Conservation (phyloP, 2,329 filamentous ascomycete species). For the Tolypocladium sp. region DNA sequence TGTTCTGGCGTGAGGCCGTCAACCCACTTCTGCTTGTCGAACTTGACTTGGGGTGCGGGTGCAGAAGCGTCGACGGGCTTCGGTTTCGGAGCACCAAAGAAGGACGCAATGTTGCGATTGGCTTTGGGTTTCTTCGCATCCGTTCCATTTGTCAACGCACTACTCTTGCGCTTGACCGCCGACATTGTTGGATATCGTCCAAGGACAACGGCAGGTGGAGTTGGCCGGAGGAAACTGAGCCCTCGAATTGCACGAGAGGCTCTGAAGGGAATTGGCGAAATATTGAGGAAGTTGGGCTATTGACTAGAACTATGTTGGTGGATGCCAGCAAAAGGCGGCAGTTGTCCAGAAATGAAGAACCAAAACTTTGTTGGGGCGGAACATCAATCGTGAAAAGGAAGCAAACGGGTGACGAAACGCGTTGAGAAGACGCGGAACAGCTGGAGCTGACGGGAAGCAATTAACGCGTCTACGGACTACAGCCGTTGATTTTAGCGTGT, state of each 20-base stretch:
- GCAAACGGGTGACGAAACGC: background rate
- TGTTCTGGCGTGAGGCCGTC: constrained; percentile 71
- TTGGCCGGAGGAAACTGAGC: constrained; percentile 6
- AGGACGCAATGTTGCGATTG: constrained; percentile 76
- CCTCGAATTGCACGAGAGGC: constrained; percentile 4
- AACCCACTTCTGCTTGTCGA: constrained; percentile 90
- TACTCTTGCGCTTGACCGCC: constrained; percentile 59
- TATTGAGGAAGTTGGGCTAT: constrained; percentile 1
- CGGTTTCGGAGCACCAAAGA: constrained; percentile 60
- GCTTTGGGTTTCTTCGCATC: constrained; percentile 64
- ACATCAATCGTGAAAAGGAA: background rate
- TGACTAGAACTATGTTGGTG: background rate
- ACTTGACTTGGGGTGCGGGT: constrained; percentile 40
- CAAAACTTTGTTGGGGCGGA: background rate
- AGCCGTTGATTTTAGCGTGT: background rate
- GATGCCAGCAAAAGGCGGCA: too few relatives aligned
- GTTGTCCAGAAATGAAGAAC: background rate
- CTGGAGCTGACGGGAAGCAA: background rate
- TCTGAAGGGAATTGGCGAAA: constrained; percentile 9
- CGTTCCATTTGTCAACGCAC: constrained; percentile 27
- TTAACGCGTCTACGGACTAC: constrained; percentile 1
- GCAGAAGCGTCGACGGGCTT: constrained; percentile 33
- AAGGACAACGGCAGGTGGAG: background rate
- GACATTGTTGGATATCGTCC: constrained; percentile 32
- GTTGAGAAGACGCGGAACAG: constrained; percentile 1